Conservation (phyloP, 768 basidiomycete genomes). For the Calocybe gangraenosa region DNA sequence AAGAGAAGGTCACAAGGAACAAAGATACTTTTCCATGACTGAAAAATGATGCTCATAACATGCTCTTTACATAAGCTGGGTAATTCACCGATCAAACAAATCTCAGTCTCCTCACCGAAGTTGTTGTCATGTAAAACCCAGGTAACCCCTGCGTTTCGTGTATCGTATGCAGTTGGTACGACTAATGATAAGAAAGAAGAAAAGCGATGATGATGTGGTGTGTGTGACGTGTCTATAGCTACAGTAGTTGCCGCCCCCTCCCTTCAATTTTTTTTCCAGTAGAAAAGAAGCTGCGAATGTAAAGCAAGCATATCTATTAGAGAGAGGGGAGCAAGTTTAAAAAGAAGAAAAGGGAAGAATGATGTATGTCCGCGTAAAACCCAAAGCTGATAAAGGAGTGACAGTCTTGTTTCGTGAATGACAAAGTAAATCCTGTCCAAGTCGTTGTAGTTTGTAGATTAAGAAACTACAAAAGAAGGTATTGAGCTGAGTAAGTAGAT, state of each 20-base stretch:
- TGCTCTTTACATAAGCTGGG: no score
- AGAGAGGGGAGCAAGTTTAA: no score
- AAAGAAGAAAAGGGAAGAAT: slow-evolving; percentile 6
- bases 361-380: slow-evolving; percentile 15
- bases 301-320: no score
- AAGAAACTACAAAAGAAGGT: no score
- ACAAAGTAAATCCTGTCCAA: slow-evolving; percentile 32
- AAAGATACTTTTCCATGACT: no score
- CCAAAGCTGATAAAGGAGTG: slow-evolving; percentile 26
- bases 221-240: slow-evolving; percentile 29
- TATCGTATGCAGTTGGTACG: slow-evolving; percentile 32
- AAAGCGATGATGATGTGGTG: neutral
- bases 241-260: slow-evolving; percentile 20
- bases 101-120: no score
- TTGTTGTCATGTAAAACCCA: slow-evolving; percentile 11
- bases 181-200: slow-evolving; percentile 16
- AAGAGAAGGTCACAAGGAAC: no score
- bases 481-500: no score
- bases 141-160: slow-evolving; percentile 25
- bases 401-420: slow-evolving; percentile 52
- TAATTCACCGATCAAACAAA: no score
- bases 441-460: slow-evolving; percentile 22
- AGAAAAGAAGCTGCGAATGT: no score
- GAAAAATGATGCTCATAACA: no score
- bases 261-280: no score